Percentiles rank a stretch among this genome's conserved stretches.
Conservation (phyloP, 345 rosid genomes). For the Toxicodendron radicans region DNA sequence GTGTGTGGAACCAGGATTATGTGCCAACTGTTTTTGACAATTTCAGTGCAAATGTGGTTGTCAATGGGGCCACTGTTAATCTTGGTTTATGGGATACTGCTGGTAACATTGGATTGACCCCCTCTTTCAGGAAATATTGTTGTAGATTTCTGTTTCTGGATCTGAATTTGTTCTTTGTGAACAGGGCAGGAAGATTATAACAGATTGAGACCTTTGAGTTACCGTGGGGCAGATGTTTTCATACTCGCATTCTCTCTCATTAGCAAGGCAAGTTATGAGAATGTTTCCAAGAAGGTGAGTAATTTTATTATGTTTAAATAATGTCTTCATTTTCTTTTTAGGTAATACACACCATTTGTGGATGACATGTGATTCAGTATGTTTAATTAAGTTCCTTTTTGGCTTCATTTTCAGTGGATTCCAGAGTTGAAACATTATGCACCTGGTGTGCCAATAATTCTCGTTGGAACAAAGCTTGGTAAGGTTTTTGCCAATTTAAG, state of each 20-base stretch:
- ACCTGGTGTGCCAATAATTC: slow-evolving; percentile 88
- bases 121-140: not conserved
- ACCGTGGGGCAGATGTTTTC: slow-evolving; percentile 96
- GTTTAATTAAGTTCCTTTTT: slow-evolving; percentile 3
- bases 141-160: slow-evolving; percentile 7
- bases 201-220: slow-evolving; percentile 87
- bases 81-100: slow-evolving; percentile 98
- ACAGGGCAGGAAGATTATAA: slow-evolving; percentile 96
- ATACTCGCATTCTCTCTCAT: slow-evolving; percentile 92
- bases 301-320: not conserved
- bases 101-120: slow-evolving; percentile 43
- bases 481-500: slow-evolving; percentile 14
- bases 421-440: slow-evolving; percentile 96
- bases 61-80: slow-evolving; percentile 83
- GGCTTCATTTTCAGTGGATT: slow-evolving; percentile 71
- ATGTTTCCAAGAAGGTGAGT: slow-evolving; percentile 84
- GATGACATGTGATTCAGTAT: not conserved
- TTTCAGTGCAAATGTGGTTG: slow-evolving; percentile 95
- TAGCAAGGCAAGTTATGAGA: slow-evolving; percentile 99
- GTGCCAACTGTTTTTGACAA: slow-evolving; percentile 95
- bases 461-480: slow-evolving; percentile 98
- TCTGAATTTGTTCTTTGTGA: not conserved
- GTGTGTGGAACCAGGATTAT: slow-evolving; percentile 63
- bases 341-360: not conserved
- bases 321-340: not conserved